Evolutionary conservation across 2,329 filamentous ascomycete genomes (phyloP).

Genomic region (Sphaerulina populicola): DNA sequence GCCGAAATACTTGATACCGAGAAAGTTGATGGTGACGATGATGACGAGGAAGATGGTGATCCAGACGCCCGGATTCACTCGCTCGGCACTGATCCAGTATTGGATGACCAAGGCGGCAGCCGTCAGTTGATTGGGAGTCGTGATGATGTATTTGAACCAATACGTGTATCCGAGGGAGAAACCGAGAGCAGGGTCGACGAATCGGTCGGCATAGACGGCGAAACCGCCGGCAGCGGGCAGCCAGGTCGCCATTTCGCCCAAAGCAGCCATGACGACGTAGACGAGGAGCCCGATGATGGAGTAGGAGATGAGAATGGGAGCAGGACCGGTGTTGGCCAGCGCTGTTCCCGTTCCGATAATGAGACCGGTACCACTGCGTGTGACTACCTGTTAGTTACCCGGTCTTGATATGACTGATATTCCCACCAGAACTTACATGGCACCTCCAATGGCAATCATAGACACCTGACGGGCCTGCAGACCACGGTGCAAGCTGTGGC

Average conservation of each 20-base stretch:
- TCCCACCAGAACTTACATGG: not conserved
- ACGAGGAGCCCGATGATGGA: constrained; percentile 62
- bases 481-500: constrained; percentile 43
- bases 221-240: constrained; percentile 70
- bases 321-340: constrained; percentile 48
- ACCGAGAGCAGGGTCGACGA: constrained; percentile 70
- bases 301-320: constrained; percentile 63
- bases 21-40: constrained; percentile 41
- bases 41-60: constrained; percentile 52
- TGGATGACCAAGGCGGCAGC: constrained; percentile 70
- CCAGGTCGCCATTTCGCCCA: constrained; percentile 81
- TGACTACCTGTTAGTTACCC: not conserved
- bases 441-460: constrained; percentile 63
- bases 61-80: constrained; percentile 46
- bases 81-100: constrained; percentile 55
- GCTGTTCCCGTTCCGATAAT: constrained; percentile 57
- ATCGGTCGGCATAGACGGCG: constrained; percentile 70
- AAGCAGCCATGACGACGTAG: constrained; percentile 70
- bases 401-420: no score
- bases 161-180: constrained; percentile 61
- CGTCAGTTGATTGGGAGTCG: constrained; percentile 76
- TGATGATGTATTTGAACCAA: constrained; percentile 64
- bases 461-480: constrained; percentile 49
- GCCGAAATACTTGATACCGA: constrained; percentile 54
- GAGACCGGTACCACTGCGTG: constrained; percentile 59